Evolutionary conservation across 768 basidiomycete species (phyloP), one percentile per base, ranked within the genome.

Genomic region (Termitomyces sp.): DNA sequence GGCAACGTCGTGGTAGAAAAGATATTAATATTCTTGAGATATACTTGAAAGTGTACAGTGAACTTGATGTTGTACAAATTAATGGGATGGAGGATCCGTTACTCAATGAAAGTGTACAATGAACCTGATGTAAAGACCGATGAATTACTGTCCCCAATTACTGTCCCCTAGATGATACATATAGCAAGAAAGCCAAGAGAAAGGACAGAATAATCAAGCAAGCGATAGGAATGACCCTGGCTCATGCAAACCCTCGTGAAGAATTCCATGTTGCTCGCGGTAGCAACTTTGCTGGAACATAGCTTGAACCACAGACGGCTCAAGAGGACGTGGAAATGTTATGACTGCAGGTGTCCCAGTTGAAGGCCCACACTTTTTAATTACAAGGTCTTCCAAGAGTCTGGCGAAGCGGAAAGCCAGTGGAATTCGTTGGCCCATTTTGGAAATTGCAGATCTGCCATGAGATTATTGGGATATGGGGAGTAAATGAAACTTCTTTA

Each of bases 381-480:
- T 50, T 21, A 81, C 72, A 27, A 79, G 67, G 51, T 82, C 80
- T 59, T 80, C 75, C 32, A 87, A 65, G 79, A 86, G 81, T 70
- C 77, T 80, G 5, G 78, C 77, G 63, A 82, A 84, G 27, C 83
- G 80, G 53, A 80, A 77, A 4, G 87, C 85, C 54, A 90, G 72
- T 25, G 88, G 87, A 41, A 89, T 77, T 17, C 84, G 82, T 63
- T 85, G 81, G 0, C 87, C 87, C 59, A 89, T 77, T 62, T 82
- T 83, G 11, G 72, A 69, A 23, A 90, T 77, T 2, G 86, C 84
- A 35, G 74, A 73, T 34, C 87, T 89, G 54, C 41, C 32, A 50
- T 25, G 5, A n/a, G 34, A 34, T 34, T 47, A 46, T 43, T 40
- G 14, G 38, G 27, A 7, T 7, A 37, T 46, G 27, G 25, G 27